Conservation (phyloP, 768 basidiomycete species). For the Harrya chromipes region DNA sequence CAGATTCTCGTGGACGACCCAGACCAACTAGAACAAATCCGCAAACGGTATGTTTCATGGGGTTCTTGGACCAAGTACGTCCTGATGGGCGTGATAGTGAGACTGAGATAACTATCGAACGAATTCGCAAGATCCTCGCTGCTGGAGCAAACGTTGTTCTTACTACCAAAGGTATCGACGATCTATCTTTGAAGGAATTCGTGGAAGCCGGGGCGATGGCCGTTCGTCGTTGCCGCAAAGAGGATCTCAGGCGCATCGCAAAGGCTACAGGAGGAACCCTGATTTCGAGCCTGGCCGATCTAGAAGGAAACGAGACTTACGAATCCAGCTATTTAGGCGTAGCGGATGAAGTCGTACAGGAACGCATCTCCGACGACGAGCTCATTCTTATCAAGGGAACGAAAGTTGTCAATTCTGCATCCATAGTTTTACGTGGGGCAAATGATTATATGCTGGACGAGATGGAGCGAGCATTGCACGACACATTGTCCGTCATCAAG, state of each 20-base stretch:
- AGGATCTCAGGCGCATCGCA: conserved; percentile 94
- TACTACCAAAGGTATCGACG: conserved; percentile 98
- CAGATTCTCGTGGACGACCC: conserved; percentile 98
- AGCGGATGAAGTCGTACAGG: conserved; percentile 95
- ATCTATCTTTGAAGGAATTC: conserved; percentile 96
- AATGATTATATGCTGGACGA: conserved; percentile 99
- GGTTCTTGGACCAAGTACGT: background rate
- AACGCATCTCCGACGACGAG: conserved; percentile 98
- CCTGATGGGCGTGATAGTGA: conserved; percentile 55
- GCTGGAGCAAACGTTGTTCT: conserved; percentile 96
- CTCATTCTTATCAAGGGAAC: conserved; percentile 97
- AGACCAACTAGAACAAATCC: conserved; percentile 92
- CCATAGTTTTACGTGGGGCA: conserved; percentile 91
- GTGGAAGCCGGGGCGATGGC: conserved; percentile 99
- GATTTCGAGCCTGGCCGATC: conserved; percentile 88
- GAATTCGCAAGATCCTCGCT: conserved; percentile 92
- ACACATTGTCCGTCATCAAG: conserved; percentile 93
- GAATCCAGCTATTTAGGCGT: conserved; percentile 87
- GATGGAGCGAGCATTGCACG: conserved; percentile 97
- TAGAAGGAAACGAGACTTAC: conserved; percentile 97
- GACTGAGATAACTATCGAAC: conserved; percentile 92
- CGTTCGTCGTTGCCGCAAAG: conserved; percentile 95
- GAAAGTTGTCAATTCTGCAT: conserved; percentile 90
- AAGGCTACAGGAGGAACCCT: conserved; percentile 95
- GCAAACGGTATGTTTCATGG: conserved; percentile 63